These are phyloP conservation scores for Pseudogymnoascus destructans DNA, from an alignment of 2,329 filamentous ascomycete species.

Conservation along the genomic window DNA sequence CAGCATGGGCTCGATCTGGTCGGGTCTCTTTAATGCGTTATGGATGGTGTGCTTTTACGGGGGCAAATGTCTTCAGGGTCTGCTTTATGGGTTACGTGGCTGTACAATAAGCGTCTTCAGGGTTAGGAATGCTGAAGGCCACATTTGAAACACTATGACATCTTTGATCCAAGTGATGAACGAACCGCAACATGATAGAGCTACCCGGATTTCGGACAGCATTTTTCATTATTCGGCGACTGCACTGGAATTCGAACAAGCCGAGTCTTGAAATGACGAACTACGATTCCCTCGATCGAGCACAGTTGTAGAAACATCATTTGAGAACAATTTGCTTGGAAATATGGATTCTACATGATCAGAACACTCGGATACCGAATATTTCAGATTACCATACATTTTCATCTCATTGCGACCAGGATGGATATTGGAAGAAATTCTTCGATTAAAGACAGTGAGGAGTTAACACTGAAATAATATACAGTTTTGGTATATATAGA, in stretches of 20 bases:
- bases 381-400: background rate
- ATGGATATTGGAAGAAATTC: background rate
- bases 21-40: constrained; percentile 52
- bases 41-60: constrained; percentile 53
- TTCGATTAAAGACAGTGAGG: background rate
- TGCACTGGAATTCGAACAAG: background rate
- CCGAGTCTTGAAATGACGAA: background rate
- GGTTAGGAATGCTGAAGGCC: constrained; percentile 25
- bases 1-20: constrained; percentile 21
- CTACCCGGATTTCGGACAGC: background rate
- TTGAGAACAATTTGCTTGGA: background rate
- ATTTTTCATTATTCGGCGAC: background rate
- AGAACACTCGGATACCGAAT: background rate
- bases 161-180: background rate
- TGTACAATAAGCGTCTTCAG: constrained; percentile 48
- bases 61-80: constrained; percentile 57
- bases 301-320: background rate
- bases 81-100: constrained; percentile 54
- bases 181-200: background rate
- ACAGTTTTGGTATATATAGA: constrained; percentile 5
- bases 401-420: background rate
- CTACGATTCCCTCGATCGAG: background rate
- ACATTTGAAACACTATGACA: constrained; percentile 9
- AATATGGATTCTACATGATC: background rate
- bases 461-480: background rate